Evolutionary conservation across 176 grass and related monocot genomes (phyloP), one percentile per base, ranked within the genome.

Genomic region (Elaeis guineensis): DNA sequence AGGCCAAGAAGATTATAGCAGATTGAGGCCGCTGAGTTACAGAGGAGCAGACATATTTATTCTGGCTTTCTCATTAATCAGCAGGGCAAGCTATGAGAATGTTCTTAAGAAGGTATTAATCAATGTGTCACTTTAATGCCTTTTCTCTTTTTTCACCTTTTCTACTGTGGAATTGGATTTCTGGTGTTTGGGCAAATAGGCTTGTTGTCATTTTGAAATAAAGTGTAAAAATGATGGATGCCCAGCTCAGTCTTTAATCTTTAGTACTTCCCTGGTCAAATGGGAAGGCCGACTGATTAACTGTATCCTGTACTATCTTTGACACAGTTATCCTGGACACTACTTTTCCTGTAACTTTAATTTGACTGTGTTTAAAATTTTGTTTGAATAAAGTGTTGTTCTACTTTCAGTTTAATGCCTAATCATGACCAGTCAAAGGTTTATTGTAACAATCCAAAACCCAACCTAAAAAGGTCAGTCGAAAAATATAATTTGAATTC

Each of bases 1-100:
- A 95, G 90, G 92, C 11, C 87, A 97, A 75, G 92, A 97, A 63
- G 87, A 97, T 52, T 97, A 97, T 61, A 89, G 92, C 75, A 89
- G 92, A 86, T 64, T 97, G 66, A 88, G 81, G 78, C 87, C 92
- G 1, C 69, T 91, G 2, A 97, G 92, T 50, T 97, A 97, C 52
- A 91, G 92, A 81, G 87, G 87, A n/a, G 87, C 92, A 3, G 81
- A 89, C 19, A 80, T 91, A 26, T 97, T 89, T 63, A 80, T 97
- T 61, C 67, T 97, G 63, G 89, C 92, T 17, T 97, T 91, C 83
- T 97, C 92, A 18, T 71, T 91, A 49, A 97, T 90, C 66, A 97
- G 92, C 78, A 90, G 78, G 63, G 83, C 92, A 1, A 88, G 87
- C 80, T 97, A 88, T 48, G 92, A 97, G 67, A 96, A 96, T 67